Evolutionary conservation across 2,329 filamentous ascomycete species (phyloP).

Genomic region (Monosporascus sp.): DNA sequence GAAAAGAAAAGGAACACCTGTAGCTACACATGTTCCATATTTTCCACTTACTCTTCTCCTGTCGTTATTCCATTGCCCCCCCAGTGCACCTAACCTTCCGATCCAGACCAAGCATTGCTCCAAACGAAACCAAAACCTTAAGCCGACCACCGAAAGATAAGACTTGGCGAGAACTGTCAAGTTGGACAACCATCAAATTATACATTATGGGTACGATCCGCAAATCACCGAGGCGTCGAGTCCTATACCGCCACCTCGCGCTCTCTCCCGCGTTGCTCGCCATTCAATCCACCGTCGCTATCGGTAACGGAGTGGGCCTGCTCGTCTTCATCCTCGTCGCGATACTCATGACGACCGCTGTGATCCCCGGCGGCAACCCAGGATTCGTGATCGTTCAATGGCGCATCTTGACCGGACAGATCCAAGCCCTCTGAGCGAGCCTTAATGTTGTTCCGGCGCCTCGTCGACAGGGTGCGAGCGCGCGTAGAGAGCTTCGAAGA

Average conservation of each 20-base stretch:
- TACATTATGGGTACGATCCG: slow-evolving; percentile 19
- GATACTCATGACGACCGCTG: slow-evolving; percentile 47
- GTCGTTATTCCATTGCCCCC: not conserved
- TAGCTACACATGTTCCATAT: not conserved
- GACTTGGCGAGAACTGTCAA: too few species aligned
- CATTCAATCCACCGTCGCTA: slow-evolving; percentile 48
- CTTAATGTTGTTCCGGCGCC: slow-evolving; percentile 68
- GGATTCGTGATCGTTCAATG: slow-evolving; percentile 72
- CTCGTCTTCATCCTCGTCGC: slow-evolving; percentile 62
- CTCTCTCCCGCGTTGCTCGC: slow-evolving; percentile 40
- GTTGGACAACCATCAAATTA: slow-evolving; percentile 16
- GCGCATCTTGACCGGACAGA: slow-evolving; percentile 75
- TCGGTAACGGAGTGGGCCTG: slow-evolving; percentile 50
- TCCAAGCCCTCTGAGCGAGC: slow-evolving; percentile 69
- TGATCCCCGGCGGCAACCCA: slow-evolving; percentile 75
- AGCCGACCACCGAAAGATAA: not conserved
- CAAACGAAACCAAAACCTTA: not conserved
- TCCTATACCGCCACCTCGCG: slow-evolving; percentile 15
- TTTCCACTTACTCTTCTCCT: not conserved
- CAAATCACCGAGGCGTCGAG: not conserved
- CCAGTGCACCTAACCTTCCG: not conserved
- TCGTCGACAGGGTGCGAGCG: slow-evolving; percentile 80
- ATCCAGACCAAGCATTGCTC: slow-evolving; percentile 4
- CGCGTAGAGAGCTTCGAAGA: slow-evolving; percentile 82
- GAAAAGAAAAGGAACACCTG: too few species aligned